phyloP scores from a whole-genome alignment of 1,284 basidiomycete genomes.

The Dichomitus squalens region DNA sequence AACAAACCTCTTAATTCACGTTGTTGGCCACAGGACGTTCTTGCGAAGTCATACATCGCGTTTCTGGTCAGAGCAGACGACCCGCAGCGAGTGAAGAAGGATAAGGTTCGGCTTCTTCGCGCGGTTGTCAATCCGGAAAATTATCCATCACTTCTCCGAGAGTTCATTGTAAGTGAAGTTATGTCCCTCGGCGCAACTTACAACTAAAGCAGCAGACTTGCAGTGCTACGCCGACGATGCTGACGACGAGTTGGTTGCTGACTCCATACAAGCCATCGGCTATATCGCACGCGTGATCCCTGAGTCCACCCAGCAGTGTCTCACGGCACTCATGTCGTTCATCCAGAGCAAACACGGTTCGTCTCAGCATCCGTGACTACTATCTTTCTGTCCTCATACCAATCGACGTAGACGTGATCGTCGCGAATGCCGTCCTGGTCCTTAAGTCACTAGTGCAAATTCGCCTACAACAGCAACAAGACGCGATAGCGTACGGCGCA shows the following conservation, averaged over 20 bases:
- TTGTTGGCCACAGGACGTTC: constrained; percentile 43
- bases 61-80: constrained; percentile 77
- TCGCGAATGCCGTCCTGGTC: constrained; percentile 80
- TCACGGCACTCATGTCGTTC: constrained; percentile 77
- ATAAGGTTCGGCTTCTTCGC: constrained; percentile 76
- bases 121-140: constrained; percentile 68
- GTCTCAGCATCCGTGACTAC: constrained; percentile 17
- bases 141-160: constrained; percentile 69
- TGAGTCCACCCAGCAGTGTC: constrained; percentile 68
- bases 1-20: background rate
- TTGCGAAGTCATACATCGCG: constrained; percentile 54
- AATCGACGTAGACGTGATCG: constrained; percentile 58
- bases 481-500: constrained; percentile 17
- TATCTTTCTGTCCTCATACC: background rate
- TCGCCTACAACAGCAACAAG: constrained; percentile 47
- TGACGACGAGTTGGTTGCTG: constrained; percentile 69
- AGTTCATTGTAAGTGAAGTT: constrained; percentile 69
- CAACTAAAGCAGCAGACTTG: background rate
- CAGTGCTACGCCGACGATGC: constrained; percentile 80
- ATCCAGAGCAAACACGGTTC: constrained; percentile 75
- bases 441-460: constrained; percentile 82
- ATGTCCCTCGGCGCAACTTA: background rate
- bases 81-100: constrained; percentile 60
- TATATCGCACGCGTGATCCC: constrained; percentile 70
- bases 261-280: constrained; percentile 79